Percentiles rank a stretch among this genome's conserved stretches.
Conservation (phyloP, 169 alveolate genomes). For the Eimeria acervulina region DNA sequence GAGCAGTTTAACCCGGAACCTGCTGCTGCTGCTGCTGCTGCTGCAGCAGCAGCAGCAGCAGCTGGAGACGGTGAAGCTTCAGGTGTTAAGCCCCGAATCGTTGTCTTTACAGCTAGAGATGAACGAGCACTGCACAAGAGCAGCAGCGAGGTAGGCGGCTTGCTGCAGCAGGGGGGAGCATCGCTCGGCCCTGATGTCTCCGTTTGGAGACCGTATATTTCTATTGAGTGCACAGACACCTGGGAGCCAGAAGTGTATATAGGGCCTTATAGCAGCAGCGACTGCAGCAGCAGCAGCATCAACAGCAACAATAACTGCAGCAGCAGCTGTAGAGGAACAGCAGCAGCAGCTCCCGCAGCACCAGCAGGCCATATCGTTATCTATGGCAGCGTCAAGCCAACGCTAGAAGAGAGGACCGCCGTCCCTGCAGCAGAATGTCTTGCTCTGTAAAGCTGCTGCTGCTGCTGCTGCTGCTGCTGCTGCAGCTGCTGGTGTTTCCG, state of each 20-base stretch:
- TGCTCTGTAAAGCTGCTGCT: not conserved
- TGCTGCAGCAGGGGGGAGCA: too few relatives aligned
- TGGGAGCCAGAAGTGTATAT: slow-evolving; percentile 6
- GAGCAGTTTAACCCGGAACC: not conserved
- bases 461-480: slow-evolving; percentile 25
- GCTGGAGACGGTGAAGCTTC: not conserved
- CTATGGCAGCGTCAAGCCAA: not conserved
- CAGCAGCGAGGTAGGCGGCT: not conserved
- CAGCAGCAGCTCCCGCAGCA: not conserved
- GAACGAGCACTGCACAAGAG: not conserved
- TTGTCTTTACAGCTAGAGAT: not conserved
- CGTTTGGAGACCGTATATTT: slow-evolving; percentile 27
- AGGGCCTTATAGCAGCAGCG: not conserved
- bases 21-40: not conserved
- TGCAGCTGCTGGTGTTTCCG: too few relatives aligned
- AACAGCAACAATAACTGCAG: not conserved
- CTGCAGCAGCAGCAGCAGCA: slow-evolving; percentile 10
- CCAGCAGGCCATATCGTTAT: not conserved
- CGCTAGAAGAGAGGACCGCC: not conserved
- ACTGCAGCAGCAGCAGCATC: not conserved
- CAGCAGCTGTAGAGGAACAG: not conserved
- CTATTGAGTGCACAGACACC: not conserved
- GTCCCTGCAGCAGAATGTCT: not conserved
- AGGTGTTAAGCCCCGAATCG: not conserved
- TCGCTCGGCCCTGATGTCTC: not conserved